Evolutionary conservation across 1,139 yeast species (phyloP).

Genomic region (Yamadazyma membranifaciens): DNA sequence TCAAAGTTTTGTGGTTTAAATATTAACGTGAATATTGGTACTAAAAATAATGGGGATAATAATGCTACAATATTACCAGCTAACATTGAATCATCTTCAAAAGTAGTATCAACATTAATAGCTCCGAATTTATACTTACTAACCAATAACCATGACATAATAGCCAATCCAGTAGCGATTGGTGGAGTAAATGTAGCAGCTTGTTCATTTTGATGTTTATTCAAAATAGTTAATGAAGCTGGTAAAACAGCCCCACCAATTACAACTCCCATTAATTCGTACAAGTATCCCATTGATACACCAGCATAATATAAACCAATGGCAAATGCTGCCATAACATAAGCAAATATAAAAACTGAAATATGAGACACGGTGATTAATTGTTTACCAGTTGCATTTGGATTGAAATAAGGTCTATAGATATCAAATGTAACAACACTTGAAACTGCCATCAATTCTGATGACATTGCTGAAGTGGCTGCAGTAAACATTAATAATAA

Average conservation of each 20-base stretch:
- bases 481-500: slow-evolving; percentile 80
- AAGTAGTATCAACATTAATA: slow-evolving; percentile 62
- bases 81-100: slow-evolving; percentile 78
- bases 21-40: slow-evolving; percentile 62
- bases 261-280: slow-evolving; percentile 83
- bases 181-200: slow-evolving; percentile 65
- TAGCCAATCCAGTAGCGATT: slow-evolving; percentile 58
- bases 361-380: slow-evolving; percentile 67
- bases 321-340: slow-evolving; percentile 77
- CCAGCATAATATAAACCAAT: slow-evolving; percentile 81
- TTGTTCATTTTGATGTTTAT: slow-evolving; percentile 59
- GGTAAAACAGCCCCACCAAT: slow-evolving; percentile 87
- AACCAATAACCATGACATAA: slow-evolving; percentile 65
- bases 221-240: slow-evolving; percentile 66
- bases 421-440: slow-evolving; percentile 83
- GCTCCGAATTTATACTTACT: slow-evolving; percentile 53
- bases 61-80: slow-evolving; percentile 85
- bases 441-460: slow-evolving; percentile 85
- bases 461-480: slow-evolving; percentile 77
- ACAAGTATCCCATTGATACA: slow-evolving; percentile 81
- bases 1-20: slow-evolving; percentile 74
- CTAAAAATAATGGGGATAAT: slow-evolving; percentile 65
- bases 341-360: slow-evolving; percentile 62
- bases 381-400: slow-evolving; percentile 69
- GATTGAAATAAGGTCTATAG: slow-evolving; percentile 76